A percentile compares a stretch with the other conserved stretches of the same genome.
Evolutionary conservation across 2,329 filamentous ascomycete genomes (phyloP).

Genomic region (Colletotrichum somersetense): DNA sequence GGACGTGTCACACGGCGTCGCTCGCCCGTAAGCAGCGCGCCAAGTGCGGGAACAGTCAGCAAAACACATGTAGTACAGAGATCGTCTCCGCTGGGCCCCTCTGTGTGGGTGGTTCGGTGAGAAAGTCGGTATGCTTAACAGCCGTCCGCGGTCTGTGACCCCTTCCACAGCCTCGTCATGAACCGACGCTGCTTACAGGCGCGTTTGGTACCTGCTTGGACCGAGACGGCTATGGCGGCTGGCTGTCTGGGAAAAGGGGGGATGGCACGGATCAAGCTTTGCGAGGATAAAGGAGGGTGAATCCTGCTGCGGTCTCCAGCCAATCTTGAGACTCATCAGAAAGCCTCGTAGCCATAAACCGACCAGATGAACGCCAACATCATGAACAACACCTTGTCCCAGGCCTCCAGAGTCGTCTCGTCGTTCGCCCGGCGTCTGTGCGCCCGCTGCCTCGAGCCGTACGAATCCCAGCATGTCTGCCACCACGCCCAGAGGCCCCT

Average conservation of each 20-base stretch:
- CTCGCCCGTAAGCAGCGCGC: background rate
- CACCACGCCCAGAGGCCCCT: constrained; percentile 22
- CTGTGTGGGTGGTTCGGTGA: background rate
- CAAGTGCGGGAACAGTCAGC: background rate
- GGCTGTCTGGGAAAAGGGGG: too few species aligned
- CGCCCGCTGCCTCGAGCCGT: constrained; percentile 41
- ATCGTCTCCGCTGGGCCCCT: background rate
- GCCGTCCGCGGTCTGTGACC: background rate
- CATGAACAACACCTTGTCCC: background rate
- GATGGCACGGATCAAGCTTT: background rate
- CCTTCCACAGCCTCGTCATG: background rate
- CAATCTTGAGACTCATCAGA: background rate
- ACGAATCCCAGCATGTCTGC: constrained; percentile 41
- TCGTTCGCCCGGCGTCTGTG: constrained; percentile 38
- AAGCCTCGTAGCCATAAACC: background rate
- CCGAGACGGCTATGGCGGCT: background rate
- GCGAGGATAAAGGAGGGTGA: constrained; percentile 4
- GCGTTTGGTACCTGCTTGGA: background rate
- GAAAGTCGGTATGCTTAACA: constrained; percentile 41
- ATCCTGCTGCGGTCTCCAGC: background rate
- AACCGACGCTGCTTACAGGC: background rate
- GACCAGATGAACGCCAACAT: background rate
- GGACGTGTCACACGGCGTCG: background rate
- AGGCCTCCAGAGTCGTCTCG: background rate
- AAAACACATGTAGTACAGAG: background rate